phyloP scores from a whole-genome alignment of 2,329 filamentous ascomycete genomes.

The Ophiostoma tasmaniense region DNA sequence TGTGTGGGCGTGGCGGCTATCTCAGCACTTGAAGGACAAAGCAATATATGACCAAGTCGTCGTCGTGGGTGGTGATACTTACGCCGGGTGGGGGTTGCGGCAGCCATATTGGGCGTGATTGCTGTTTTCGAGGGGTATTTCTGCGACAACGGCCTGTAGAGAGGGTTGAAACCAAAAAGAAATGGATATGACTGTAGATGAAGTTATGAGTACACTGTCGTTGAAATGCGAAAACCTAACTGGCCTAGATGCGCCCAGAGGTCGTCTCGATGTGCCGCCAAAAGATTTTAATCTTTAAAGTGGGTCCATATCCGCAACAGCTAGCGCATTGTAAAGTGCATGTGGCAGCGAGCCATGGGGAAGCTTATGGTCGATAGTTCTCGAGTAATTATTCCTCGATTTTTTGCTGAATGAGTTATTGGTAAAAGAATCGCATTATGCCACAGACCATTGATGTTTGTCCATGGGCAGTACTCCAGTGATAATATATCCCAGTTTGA shows the following conservation, averaged over 20 bases:
- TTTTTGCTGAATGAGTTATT: background rate
- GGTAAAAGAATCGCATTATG: background rate
- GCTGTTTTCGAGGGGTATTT: background rate
- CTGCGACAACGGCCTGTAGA: background rate
- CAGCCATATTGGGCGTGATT: conserved; percentile 9
- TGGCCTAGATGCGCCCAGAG: no score
- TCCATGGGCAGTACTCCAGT: background rate
- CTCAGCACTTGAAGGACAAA: background rate
- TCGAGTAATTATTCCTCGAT: background rate
- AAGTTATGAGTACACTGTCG: background rate
- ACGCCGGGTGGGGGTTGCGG: conserved; percentile 13
- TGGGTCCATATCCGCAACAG: background rate
- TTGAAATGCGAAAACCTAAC: background rate
- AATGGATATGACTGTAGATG: background rate
- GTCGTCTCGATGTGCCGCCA: background rate
- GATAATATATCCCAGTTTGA: background rate
- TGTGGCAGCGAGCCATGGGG: background rate
- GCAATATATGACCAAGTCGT: background rate
- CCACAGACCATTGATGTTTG: background rate
- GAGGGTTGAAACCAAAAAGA: no score
- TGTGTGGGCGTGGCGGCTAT: background rate
- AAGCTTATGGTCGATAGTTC: background rate
- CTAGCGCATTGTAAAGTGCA: background rate
- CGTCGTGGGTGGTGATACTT: background rate
- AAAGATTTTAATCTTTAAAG: conserved; percentile 13